A percentile compares a stretch with the other conserved stretches of the same genome.
These are phyloP conservation scores for Exophiala lecanii-corni DNA, from an alignment of 2,329 filamentous ascomycete genomes.

Conservation along the genomic window DNA sequence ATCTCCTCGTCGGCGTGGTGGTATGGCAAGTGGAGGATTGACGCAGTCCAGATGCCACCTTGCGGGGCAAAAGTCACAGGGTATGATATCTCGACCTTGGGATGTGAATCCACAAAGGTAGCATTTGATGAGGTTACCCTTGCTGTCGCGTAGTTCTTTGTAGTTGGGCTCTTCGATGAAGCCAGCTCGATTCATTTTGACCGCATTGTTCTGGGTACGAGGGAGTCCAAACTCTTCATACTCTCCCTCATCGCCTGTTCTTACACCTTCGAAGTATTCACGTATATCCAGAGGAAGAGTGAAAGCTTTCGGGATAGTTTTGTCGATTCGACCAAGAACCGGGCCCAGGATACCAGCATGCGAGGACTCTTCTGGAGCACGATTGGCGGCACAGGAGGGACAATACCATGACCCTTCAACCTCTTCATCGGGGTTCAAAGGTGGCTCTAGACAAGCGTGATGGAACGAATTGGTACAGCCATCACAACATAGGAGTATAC, in stretches of 20 bases:
- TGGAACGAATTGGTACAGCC: slow-evolving; percentile 88
- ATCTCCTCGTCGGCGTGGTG: slow-evolving; percentile 54
- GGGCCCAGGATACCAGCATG: slow-evolving; percentile 39
- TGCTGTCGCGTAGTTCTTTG: slow-evolving; percentile 63
- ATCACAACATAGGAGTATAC: slow-evolving; percentile 88
- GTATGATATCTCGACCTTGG: slow-evolving; percentile 67
- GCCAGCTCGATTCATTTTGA: slow-evolving; percentile 35
- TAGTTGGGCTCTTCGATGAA: slow-evolving; percentile 50
- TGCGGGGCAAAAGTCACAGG: slow-evolving; percentile 76
- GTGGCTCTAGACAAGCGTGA: slow-evolving; percentile 80
- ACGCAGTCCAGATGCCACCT: slow-evolving; percentile 93
- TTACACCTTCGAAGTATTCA: slow-evolving; percentile 74
- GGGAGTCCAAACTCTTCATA: slow-evolving; percentile 62
- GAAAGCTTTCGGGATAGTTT: slow-evolving; percentile 68
- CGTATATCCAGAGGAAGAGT: slow-evolving; percentile 66
- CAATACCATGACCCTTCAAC: slow-evolving; percentile 80
- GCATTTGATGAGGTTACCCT: slow-evolving; percentile 74
- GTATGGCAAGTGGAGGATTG: slow-evolving; percentile 74
- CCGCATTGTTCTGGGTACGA: slow-evolving; percentile 28
- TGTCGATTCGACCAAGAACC: slow-evolving; percentile 61
- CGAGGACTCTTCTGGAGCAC: slow-evolving; percentile 41
- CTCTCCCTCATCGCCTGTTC: slow-evolving; percentile 69
- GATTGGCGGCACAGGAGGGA: slow-evolving; percentile 58
- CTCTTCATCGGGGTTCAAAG: slow-evolving; percentile 58
- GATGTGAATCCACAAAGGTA: slow-evolving; percentile 64